Percentiles rank a stretch among this genome's conserved stretches.
These are phyloP conservation scores for Aspergillus pseudoglaucus DNA, from an alignment of 2,329 filamentous ascomycete genomes.

Conservation along the genomic window DNA sequence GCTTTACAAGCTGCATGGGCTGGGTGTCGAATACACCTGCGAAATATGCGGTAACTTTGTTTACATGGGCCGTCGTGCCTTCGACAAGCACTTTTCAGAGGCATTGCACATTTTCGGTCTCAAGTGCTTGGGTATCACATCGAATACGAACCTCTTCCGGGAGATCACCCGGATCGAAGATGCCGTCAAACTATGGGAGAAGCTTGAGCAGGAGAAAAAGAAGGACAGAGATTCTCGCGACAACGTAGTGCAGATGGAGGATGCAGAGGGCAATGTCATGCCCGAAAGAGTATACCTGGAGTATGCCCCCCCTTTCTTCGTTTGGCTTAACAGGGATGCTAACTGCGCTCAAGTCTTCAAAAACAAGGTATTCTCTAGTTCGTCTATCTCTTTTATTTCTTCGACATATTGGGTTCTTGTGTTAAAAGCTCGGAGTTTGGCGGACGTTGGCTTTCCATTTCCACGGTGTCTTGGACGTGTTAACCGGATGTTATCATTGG, in stretches of 20 bases:
- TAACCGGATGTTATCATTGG: not conserved
- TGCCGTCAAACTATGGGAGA: constrained; percentile 82
- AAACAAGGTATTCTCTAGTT: constrained; percentile 76
- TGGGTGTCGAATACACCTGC: constrained; percentile 91
- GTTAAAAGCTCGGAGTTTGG: constrained; percentile 27
- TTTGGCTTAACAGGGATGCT: constrained; percentile 10
- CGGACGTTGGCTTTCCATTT: constrained; percentile 13
- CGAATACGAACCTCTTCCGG: constrained; percentile 78
- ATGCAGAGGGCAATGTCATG: constrained; percentile 96
- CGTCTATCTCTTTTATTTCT: constrained; percentile 2
- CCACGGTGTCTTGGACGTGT: constrained; percentile 4
- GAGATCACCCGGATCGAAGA: constrained; percentile 93
- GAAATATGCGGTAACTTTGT: constrained; percentile 97
- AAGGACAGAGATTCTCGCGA: constrained; percentile 68
- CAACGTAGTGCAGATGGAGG: constrained; percentile 95
- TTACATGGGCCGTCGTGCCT: constrained; percentile 94
- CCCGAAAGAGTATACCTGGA: constrained; percentile 97
- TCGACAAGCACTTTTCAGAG: constrained; percentile 98
- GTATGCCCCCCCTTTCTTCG: constrained; percentile 22
- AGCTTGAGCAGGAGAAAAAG: constrained; percentile 81
- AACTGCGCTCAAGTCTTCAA: constrained; percentile 51
- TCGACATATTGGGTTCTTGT: constrained; percentile 4
- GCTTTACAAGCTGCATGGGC: constrained; percentile 92
- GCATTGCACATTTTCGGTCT: constrained; percentile 86
- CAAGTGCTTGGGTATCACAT: constrained; percentile 84